Base-by-base conservation (phyloP, 140 eudicot species). In the Erigeron philadelphicus region DNA sequence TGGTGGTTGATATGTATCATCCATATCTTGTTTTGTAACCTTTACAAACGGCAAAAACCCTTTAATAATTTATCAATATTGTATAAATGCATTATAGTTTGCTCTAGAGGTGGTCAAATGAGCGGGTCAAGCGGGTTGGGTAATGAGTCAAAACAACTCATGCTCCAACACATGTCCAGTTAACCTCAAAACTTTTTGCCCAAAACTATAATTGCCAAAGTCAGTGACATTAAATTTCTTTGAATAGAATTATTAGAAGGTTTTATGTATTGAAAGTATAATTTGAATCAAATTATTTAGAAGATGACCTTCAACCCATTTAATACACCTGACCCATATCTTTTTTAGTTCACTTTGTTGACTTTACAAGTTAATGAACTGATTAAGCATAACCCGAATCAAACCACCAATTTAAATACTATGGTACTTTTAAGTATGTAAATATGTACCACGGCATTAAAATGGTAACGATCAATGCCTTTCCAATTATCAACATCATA, bases 1-100 rank as follows among this genome's bases (percentile, higher is more conserved):
- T 67, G 98, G 96, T 7, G 95, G 96, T 56, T 89, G 88, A 74
- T 25, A 93, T 46, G 98, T 86, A 60, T 93, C 96, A 63, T 84
- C 98, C 86, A 93, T 35, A 65, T 93, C 98, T 84, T 93, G 98
- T 66, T 84, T 81, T n/a, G 88, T 81, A 43, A 93, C 96, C 98
- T 86, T 41, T 44, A 17, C 31, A 38, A 47, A 72, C 67, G 52
- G 50, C 54, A 72, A 48, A 16, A 18, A 16, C 12, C 15, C 3
- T 43, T 23, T 9, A 69, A n/a, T 5, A 3, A 8, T 10, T 1
- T 25, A 6, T 71, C 11, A 72, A 6, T 16, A 11, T 46, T 18
- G 11, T 17, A 11, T 48, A 15, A 25, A 3, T 47, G 59, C 17
- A 52, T 6, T 19, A 15, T 1, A 13, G 13, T 44, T 15, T 13